Conservation (phyloP, 352 stramenopile genomes). For the Phytophthora sp. region DNA sequence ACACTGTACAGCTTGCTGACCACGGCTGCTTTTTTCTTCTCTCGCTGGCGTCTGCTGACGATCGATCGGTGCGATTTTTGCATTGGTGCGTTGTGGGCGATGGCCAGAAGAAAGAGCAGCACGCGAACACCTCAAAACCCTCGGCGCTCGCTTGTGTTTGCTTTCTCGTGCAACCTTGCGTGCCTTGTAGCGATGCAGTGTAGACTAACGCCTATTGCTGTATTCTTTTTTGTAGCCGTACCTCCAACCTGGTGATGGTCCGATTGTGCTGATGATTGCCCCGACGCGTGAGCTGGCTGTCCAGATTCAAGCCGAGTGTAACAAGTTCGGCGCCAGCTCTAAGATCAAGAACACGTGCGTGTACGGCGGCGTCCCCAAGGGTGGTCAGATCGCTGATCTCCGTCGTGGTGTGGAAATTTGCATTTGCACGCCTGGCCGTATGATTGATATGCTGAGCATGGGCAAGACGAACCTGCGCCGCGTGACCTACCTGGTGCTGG, state of each 20-base stretch:
- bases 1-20: constrained; percentile 21
- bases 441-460: constrained; percentile 98
- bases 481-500: constrained; percentile 98
- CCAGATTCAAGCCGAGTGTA: constrained; percentile 99
- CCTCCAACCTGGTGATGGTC: constrained; percentile 97
- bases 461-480: constrained; percentile 96
- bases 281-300: constrained; percentile 98
- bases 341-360: constrained; percentile 99
- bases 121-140: constrained; percentile 54
- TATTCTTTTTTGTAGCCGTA: constrained; percentile 68
- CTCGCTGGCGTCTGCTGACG: constrained; percentile 24
- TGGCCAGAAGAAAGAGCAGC: constrained; percentile 50
- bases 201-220: constrained; percentile 37
- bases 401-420: constrained; percentile 84
- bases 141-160: constrained; percentile 51
- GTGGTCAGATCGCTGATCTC: constrained; percentile 88
- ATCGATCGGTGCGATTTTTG: constrained; percentile 41
- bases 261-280: constrained; percentile 98
- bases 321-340: constrained; percentile 97
- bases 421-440: constrained; percentile 95
- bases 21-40: constrained; percentile 38
- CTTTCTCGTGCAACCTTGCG: constrained; percentile 35
- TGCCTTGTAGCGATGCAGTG: constrained; percentile 3
- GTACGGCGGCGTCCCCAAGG: constrained; percentile 98
- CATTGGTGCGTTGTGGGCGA: constrained; percentile 51